These are phyloP conservation scores for Escallonia herrerae DNA, from an alignment of 129 eudicot species.

Conservation along the genomic window DNA sequence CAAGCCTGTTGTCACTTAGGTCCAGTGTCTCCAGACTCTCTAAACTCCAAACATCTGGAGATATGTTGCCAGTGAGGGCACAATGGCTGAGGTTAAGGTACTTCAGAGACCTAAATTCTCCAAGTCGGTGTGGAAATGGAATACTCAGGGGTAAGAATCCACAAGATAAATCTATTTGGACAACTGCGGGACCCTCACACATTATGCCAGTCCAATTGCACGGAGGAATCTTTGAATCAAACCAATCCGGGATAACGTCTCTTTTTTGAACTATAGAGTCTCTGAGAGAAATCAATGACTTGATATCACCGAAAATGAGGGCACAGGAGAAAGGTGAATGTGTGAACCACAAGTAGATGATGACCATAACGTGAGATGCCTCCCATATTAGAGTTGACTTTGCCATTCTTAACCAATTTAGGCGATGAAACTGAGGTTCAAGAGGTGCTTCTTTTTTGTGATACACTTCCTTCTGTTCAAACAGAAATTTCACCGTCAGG, in stretches of 20 bases:
- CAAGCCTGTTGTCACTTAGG: slow-evolving; percentile 50
- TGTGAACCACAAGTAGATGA: slow-evolving; percentile 24
- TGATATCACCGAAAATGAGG: slow-evolving; percentile 20
- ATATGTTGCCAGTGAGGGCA: slow-evolving; percentile 48
- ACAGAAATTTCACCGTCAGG: neutral
- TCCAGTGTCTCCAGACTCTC: slow-evolving; percentile 54
- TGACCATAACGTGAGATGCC: slow-evolving; percentile 12
- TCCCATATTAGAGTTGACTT: slow-evolving; percentile 22
- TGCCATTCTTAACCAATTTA: slow-evolving; percentile 17
- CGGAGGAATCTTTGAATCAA: slow-evolving; percentile 43
- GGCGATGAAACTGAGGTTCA: neutral
- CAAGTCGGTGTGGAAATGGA: slow-evolving; percentile 53
- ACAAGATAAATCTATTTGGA: slow-evolving; percentile 42
- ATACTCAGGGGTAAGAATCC: slow-evolving; percentile 33
- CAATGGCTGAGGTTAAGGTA: slow-evolving; percentile 67
- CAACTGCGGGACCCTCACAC: slow-evolving; percentile 45
- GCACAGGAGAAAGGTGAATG: slow-evolving; percentile 23
- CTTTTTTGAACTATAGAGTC: slow-evolving; percentile 28
- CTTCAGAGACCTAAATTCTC: slow-evolving; percentile 48
- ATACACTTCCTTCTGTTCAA: slow-evolving; percentile 1
- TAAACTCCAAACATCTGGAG: slow-evolving; percentile 54
- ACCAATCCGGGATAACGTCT: slow-evolving; percentile 55
- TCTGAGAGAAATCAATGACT: slow-evolving; percentile 40
- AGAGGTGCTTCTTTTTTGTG: neutral
- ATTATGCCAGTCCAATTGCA: slow-evolving; percentile 82